A percentile compares a stretch with the other conserved stretches of the same genome.
phyloP scores from a whole-genome alignment of 2,329 filamentous ascomycete genomes.

The Davidsoniella virescens region DNA sequence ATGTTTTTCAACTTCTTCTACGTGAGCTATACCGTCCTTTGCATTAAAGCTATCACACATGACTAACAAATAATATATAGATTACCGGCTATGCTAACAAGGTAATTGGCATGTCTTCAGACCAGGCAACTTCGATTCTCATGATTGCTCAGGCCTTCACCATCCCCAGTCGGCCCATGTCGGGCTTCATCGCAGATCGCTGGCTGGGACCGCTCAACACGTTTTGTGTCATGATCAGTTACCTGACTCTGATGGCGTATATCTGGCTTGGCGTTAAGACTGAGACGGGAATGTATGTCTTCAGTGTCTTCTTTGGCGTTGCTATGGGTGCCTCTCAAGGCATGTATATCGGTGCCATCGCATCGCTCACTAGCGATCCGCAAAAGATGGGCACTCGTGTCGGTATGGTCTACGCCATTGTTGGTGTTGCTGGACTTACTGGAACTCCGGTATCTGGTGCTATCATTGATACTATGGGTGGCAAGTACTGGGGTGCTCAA shows the following conservation, averaged over 20 bases:
- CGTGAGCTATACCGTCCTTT: constrained; percentile 23
- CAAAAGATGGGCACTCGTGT: constrained; percentile 29
- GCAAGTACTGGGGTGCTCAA: constrained; percentile 28
- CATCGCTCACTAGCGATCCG: constrained; percentile 27
- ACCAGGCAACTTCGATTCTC: constrained; percentile 35
- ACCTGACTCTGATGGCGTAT: constrained; percentile 32
- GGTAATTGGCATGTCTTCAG: constrained; percentile 28
- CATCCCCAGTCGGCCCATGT: constrained; percentile 35
- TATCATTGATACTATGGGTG: constrained; percentile 26
- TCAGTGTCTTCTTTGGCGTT: constrained; percentile 29
- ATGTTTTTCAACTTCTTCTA: constrained; percentile 26
- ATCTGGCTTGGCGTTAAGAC: constrained; percentile 37
- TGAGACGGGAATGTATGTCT: constrained; percentile 25
- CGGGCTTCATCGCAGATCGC: constrained; percentile 35
- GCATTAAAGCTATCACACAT: background rate
- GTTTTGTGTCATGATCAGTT: constrained; percentile 30
- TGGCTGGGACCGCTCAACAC: constrained; percentile 38
- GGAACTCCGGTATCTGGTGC: constrained; percentile 29
- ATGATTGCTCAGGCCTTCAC: constrained; percentile 41
- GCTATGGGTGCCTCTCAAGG: constrained; percentile 27
- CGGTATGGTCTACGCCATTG: constrained; percentile 29
- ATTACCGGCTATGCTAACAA: constrained; percentile 29
- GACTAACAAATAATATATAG: constrained; percentile 17
- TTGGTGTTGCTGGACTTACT: constrained; percentile 27
- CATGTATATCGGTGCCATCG: constrained; percentile 25